Evolutionary conservation across 306 rosid genomes (phyloP), one percentile per base, ranked within the genome.

Genomic region (Quercus alba): DNA sequence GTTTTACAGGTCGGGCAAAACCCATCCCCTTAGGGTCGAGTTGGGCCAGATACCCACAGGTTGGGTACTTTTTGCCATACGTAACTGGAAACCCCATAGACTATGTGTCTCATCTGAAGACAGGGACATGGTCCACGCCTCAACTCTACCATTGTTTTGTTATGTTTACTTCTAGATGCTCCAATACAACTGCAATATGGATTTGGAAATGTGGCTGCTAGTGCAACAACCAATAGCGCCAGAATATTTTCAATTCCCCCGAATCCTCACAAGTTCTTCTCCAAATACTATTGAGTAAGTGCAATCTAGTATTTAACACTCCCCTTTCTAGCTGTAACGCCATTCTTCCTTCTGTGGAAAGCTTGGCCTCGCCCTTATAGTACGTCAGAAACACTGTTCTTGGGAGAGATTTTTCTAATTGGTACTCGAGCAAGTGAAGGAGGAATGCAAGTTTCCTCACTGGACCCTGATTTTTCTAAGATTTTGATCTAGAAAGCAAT

Each of bases 291-390:
- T 4, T 70, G 8, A 25, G 12, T 6, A 23, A 72, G 19, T 87
- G 90, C 80, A 77, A 35, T 7, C 19, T 85, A 9, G 70, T 46
- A 2, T 87, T 85, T 17, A 23, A 1, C 41, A 82, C 90, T 5
- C 90, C 88, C 0, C 70, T 82, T 33, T 74, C 85, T 1, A 15
- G 0, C 72, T 87, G 88, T 80, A 75, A 85, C 26, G 38, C 75
- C 51, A 61, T 3, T 30, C 70, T 82, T 5, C 84, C 87, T 6
- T 58, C 85, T 0, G n/a, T 11, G 4, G 86, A 81, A 6, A 18
- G 9, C 17, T 76, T 84, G 18, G 3, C 74, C 25, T 81, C 87
- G 1, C 0, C 54, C 1, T 14, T 87, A 70, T n/a, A 14, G 26
- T 14, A 31, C 3, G 12, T 67, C 5, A 82, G 85, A 49, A 75